Percentiles rank a stretch among this genome's conserved stretches.
These are phyloP conservation scores for Cordyceps pruinosa DNA, from an alignment of 2,329 filamentous ascomycete species.

Conservation along the genomic window DNA sequence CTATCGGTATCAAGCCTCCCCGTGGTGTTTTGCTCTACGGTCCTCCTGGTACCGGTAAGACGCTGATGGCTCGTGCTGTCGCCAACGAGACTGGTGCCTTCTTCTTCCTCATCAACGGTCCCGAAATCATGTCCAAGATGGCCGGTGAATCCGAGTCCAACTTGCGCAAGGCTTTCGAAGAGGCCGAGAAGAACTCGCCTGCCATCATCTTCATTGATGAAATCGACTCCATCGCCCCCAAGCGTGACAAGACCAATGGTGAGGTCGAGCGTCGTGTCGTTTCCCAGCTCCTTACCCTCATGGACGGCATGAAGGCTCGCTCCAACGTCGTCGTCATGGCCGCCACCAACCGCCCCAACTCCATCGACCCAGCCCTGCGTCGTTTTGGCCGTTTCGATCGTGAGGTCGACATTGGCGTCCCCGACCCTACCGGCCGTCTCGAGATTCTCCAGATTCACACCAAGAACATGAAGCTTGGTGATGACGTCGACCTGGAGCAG, in stretches of 20 bases:
- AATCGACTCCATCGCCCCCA: conserved; percentile 97
- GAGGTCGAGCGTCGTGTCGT: conserved; percentile 98
- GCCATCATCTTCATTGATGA: conserved; percentile 99
- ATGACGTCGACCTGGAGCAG: conserved; percentile 93
- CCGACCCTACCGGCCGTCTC: conserved; percentile 93
- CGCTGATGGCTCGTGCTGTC: conserved; percentile 95
- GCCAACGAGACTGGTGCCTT: conserved; percentile 98
- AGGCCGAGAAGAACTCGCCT: conserved; percentile 98
- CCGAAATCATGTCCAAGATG: conserved; percentile 99
- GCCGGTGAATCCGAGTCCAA: conserved; percentile 98
- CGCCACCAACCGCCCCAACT: conserved; percentile 97
- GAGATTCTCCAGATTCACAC: conserved; percentile 99
- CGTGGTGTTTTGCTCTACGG: conserved; percentile 96
- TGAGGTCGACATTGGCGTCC: conserved; percentile 97
- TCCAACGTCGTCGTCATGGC: conserved; percentile 99
- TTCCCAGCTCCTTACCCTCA: conserved; percentile 91
- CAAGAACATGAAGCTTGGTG: conserved; percentile 99
- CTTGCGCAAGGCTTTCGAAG: conserved; percentile 96
- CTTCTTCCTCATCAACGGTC: conserved; percentile 99
- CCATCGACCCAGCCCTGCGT: conserved; percentile 93
- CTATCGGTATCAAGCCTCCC: conserved; percentile 98
- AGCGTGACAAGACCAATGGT: conserved; percentile 99
- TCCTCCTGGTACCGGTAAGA: conserved; percentile 98
- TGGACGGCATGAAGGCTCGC: conserved; percentile 99
- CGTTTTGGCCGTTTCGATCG: conserved; percentile 98